phyloP scores from a whole-genome alignment of 2,329 filamentous ascomycete genomes.

The Aspergillus sp. region DNA sequence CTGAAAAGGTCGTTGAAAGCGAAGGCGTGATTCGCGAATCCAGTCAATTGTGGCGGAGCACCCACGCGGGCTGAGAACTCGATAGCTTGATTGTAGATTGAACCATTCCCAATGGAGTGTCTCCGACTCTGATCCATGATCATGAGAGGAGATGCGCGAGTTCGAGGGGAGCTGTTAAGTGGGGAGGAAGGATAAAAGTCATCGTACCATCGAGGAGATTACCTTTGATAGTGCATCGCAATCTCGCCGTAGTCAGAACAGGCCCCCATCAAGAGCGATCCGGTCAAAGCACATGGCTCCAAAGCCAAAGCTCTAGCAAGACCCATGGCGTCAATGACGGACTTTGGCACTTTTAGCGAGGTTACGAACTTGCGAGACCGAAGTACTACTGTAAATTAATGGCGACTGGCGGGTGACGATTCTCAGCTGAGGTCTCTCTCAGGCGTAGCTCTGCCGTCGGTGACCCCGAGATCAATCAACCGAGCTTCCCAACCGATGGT shows the following conservation, averaged over 20 bases:
- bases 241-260: neutral
- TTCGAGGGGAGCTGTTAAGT: neutral
- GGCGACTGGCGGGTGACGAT: neutral
- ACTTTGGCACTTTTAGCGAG: too few species aligned
- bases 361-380: too few species aligned
- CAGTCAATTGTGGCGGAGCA: conserved; percentile 8
- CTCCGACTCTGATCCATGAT: neutral
- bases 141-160: neutral
- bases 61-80: neutral
- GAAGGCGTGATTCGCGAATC: conserved; percentile 2
- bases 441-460: conserved; percentile 2
- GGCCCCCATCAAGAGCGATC: neutral
- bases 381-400: neutral
- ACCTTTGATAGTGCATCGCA: neutral
- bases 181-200: neutral
- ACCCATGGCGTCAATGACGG: neutral
- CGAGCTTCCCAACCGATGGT: neutral
- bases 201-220: neutral
- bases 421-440: conserved; percentile 2
- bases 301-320: neutral
- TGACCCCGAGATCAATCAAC: neutral
- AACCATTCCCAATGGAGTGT: conserved; percentile 1
- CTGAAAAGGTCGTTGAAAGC: neutral
- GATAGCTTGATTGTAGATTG: conserved; percentile 5
- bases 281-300: neutral